Percentiles rank a stretch among this genome's conserved stretches.
Evolutionary conservation across 192 early-diverging fungal genomes (phyloP).

Genomic region (Gorgonomyces haynaldii): DNA sequence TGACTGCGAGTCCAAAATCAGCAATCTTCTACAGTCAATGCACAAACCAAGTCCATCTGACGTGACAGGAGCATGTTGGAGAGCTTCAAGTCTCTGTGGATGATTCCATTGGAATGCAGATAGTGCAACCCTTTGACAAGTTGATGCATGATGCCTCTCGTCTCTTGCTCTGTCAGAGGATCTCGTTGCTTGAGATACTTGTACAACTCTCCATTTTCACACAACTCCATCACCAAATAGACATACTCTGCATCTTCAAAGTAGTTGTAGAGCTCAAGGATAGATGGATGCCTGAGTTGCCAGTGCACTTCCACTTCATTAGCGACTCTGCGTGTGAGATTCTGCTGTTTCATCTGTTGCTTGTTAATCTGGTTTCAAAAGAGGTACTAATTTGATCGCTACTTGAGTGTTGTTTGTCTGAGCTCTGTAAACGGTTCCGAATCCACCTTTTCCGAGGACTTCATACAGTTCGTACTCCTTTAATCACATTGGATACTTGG

Average conservation of each 20-base stretch:
- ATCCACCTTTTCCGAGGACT: slow-evolving; percentile 35
- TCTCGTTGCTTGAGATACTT: slow-evolving; percentile 29
- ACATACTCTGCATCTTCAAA: slow-evolving; percentile 58
- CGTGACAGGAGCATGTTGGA: slow-evolving; percentile 56
- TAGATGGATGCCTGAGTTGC: slow-evolving; percentile 37
- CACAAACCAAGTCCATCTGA: slow-evolving; percentile 31
- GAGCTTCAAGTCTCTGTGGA: slow-evolving; percentile 69
- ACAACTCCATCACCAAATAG: slow-evolving; percentile 65
- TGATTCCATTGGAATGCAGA: slow-evolving; percentile 50
- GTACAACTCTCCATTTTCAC: slow-evolving; percentile 41
- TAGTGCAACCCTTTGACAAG: slow-evolving; percentile 47
- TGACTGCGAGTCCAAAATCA: slow-evolving; percentile 68
- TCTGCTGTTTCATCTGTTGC: slow-evolving; percentile 22
- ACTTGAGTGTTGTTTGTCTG: slow-evolving; percentile 21
- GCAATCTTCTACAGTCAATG: slow-evolving; percentile 42
- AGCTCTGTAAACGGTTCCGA: slow-evolving; percentile 36
- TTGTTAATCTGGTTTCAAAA: slow-evolving; percentile 33
- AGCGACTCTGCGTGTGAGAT: slow-evolving; percentile 38
- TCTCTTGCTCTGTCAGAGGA: slow-evolving; percentile 46
- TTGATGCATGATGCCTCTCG: slow-evolving; percentile 39
- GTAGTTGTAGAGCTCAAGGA: slow-evolving; percentile 50
- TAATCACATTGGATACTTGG: neutral
- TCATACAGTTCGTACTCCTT: slow-evolving; percentile 28
- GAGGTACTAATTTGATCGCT: slow-evolving; percentile 37
- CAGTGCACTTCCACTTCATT: slow-evolving; percentile 60